A percentile compares a stretch with the other conserved stretches of the same genome.
These are phyloP conservation scores for Sporodiniella umbellata DNA, from an alignment of 371 early-diverging fungal species.

Conservation along the genomic window DNA sequence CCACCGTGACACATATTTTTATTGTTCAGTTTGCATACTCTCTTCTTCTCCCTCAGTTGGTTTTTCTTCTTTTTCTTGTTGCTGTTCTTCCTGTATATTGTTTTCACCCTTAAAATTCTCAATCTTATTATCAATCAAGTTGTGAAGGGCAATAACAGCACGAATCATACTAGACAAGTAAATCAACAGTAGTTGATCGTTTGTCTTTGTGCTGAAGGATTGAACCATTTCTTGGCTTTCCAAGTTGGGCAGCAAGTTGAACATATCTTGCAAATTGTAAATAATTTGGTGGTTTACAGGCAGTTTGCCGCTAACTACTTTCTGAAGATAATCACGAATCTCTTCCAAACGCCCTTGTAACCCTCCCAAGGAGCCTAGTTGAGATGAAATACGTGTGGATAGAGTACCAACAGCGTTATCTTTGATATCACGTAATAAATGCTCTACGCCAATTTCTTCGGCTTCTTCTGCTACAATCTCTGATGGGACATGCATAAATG, in stretches of 20 bases:
- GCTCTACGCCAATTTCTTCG: conserved; percentile 99
- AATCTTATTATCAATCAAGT: conserved; percentile 92
- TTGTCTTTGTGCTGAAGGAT: conserved; percentile 90
- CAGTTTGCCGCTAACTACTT: conserved; percentile 81
- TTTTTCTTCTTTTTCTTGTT: conserved; percentile 13
- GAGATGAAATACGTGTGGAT: conserved; percentile 83
- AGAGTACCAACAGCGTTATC: conserved; percentile 94
- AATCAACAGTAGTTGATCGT: conserved; percentile 91
- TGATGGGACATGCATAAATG: conserved; percentile 94
- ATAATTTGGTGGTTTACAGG: conserved; percentile 95
- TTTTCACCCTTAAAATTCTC: conserved; percentile 55
- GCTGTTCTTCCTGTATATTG: conserved; percentile 31
- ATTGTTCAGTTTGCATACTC: no score
- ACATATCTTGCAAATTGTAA: conserved; percentile 95
- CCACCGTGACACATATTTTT: neutral
- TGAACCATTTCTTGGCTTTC: conserved; percentile 68
- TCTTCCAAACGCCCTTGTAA: conserved; percentile 81
- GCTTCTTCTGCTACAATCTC: conserved; percentile 99
- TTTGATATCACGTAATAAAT: conserved; percentile 97
- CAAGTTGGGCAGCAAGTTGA: conserved; percentile 91
- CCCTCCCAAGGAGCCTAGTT: conserved; percentile 87
- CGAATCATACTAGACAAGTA: conserved; percentile 89
- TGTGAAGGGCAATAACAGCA: conserved; percentile 93
- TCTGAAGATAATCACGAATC: conserved; percentile 81
- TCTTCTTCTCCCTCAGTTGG: conserved; percentile 12